Evolutionary conservation across 257 asterid genomes (phyloP).

Genomic region (Nicotiana knightiana): DNA sequence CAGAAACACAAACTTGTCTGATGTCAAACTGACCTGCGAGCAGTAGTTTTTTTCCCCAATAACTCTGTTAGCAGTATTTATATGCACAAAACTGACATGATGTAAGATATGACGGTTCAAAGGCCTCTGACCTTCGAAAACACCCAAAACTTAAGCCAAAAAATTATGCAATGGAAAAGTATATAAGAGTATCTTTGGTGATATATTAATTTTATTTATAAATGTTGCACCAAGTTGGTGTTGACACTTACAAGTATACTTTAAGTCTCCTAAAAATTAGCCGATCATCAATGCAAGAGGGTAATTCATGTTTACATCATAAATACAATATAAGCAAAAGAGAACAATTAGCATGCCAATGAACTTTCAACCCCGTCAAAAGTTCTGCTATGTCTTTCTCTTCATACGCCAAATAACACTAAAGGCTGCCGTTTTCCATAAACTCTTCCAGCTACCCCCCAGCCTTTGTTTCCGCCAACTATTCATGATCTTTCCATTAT

Average conservation of each 20-base stretch:
- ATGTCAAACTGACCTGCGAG: not conserved
- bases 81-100: not conserved
- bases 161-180: not conserved
- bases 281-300: not conserved
- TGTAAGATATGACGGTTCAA: not conserved
- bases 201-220: too few relatives aligned
- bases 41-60: too few relatives aligned
- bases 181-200: not conserved
- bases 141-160: too few relatives aligned
- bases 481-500: not conserved
- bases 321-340: not conserved
- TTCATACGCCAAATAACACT: not conserved
- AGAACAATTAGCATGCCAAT: not conserved
- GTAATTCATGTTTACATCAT: not conserved
- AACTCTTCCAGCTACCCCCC: not conserved
- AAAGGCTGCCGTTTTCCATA: not conserved
- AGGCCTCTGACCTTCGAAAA: not conserved
- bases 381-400: not conserved
- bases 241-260: not conserved
- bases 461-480: not conserved
- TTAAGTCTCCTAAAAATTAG: not conserved
- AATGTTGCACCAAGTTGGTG: not conserved
- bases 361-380: not conserved
- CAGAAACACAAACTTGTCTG: not conserved
- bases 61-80: not conserved